A percentile compares a stretch with the other conserved stretches of the same genome.
phyloP scores from a whole-genome alignment of 2,329 filamentous ascomycete genomes.

The Tolypocladium tropicale region DNA sequence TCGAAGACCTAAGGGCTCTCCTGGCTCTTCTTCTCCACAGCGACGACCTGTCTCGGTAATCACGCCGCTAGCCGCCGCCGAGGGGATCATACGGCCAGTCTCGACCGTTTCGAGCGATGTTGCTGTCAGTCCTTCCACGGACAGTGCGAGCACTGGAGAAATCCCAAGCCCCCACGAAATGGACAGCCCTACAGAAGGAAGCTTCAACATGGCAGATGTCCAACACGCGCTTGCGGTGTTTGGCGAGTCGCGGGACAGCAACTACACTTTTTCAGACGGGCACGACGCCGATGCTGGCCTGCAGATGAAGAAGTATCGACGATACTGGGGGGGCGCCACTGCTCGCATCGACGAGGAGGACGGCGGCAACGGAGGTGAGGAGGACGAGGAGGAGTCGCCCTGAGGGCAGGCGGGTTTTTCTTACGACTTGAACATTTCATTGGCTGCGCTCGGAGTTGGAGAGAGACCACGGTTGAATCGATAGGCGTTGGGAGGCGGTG shows the following conservation, averaged over 20 bases:
- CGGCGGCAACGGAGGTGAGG: constrained; percentile 12
- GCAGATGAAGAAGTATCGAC: constrained; percentile 23
- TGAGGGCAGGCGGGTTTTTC: neutral
- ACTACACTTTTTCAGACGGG: constrained; percentile 19
- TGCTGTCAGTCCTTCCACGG: constrained; percentile 24
- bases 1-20: constrained; percentile 12
- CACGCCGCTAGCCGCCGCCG: neutral
- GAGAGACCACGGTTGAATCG: neutral
- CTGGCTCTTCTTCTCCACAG: constrained; percentile 1
- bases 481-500: neutral
- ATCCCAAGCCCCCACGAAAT: constrained; percentile 26
- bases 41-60: neutral
- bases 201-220: constrained; percentile 12
- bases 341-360: constrained; percentile 28
- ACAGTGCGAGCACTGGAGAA: constrained; percentile 20
- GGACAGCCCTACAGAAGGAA: constrained; percentile 19
- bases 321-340: constrained; percentile 22
- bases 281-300: constrained; percentile 21
- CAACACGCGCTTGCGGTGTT: constrained; percentile 6
- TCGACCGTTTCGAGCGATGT: constrained; percentile 21
- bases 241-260: constrained; percentile 15
- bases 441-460: neutral
- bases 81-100: constrained; percentile 1
- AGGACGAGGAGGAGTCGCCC: neutral
- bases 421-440: neutral